Conservation (phyloP, 2,329 filamentous ascomycete species). For the Rachicladosporium sp. region DNA sequence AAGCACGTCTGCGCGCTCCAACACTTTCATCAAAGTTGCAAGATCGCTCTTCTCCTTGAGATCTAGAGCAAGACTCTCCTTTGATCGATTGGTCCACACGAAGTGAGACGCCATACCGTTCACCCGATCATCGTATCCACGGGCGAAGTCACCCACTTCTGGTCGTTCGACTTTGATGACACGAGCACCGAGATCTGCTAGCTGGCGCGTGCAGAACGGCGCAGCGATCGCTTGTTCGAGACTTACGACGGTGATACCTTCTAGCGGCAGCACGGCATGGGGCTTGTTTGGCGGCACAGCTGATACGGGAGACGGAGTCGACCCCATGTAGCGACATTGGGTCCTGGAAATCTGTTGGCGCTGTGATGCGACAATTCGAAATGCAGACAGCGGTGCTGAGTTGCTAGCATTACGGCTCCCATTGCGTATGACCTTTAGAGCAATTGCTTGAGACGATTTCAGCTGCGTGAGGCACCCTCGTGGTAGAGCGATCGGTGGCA, state of each 20-base stretch:
- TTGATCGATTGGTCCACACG: conserved; percentile 44
- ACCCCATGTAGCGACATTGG: no score
- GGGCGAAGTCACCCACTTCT: conserved; percentile 40
- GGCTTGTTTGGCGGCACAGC: no score
- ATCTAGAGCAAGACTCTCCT: conserved; percentile 41
- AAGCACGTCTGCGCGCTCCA: conserved; percentile 37
- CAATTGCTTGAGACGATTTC: no score
- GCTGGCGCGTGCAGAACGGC: conserved; percentile 42
- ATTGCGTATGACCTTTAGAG: no score
- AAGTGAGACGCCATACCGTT: conserved; percentile 42
- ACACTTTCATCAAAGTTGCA: conserved; percentile 30
- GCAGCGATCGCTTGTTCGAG: conserved; percentile 44
- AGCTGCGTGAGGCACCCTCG: no score
- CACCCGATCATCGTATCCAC: conserved; percentile 39
- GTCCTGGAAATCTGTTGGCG: no score
- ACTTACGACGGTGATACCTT: conserved; percentile 40
- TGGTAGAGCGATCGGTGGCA: no score
- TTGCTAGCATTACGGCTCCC: no score
- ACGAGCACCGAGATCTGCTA: conserved; percentile 42
- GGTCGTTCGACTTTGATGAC: conserved; percentile 46
- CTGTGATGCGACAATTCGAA: no score
- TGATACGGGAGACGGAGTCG: no score
- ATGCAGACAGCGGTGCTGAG: no score
- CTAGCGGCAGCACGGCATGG: conserved; percentile 17
- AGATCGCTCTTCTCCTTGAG: conserved; percentile 35